phyloP scores from a whole-genome alignment of 2,329 filamentous ascomycete species.

The Hypoxylon rubiginosum region DNA sequence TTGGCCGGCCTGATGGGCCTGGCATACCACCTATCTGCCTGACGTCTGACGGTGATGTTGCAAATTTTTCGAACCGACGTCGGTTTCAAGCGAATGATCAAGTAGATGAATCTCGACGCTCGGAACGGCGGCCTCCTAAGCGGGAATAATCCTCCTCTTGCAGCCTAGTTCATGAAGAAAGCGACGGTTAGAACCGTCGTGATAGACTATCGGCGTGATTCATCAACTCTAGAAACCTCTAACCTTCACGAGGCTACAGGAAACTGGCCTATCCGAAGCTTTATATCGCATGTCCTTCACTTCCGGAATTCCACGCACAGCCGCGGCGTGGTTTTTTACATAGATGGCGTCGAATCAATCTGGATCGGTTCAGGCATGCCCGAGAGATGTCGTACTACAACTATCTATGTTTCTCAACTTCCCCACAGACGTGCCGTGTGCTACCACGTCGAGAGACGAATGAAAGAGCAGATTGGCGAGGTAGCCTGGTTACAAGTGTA shows the following conservation, averaged over 20 bases:
- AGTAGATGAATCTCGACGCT: slow-evolving; percentile 16
- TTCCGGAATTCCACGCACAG: slow-evolving; percentile 20
- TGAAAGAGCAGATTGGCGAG: slow-evolving; percentile 18
- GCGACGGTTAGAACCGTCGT: slow-evolving; percentile 14
- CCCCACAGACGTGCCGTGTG: slow-evolving; percentile 21
- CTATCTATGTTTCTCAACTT: slow-evolving; percentile 39
- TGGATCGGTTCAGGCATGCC: slow-evolving; percentile 7
- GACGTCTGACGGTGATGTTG: slow-evolving; percentile 11
- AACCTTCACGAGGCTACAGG: slow-evolving; percentile 20
- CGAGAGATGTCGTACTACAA: slow-evolving; percentile 18
- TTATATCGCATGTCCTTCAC: slow-evolving; percentile 16
- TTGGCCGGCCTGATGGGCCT: slow-evolving; percentile 23
- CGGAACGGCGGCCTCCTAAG: slow-evolving; percentile 27
- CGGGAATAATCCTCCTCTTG: slow-evolving; percentile 17
- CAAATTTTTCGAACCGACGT: slow-evolving; percentile 27
- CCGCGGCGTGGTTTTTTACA: slow-evolving; percentile 19
- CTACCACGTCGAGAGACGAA: slow-evolving; percentile 23
- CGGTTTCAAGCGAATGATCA: slow-evolving; percentile 37
- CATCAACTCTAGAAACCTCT: slow-evolving; percentile 9
- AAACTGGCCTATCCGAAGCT: slow-evolving; percentile 30
- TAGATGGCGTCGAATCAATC: slow-evolving; percentile 12
- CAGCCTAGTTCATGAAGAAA: slow-evolving; percentile 10
- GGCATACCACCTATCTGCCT: slow-evolving; percentile 35
- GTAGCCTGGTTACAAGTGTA: slow-evolving; percentile 18
- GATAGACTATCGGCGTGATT: slow-evolving; percentile 17